A percentile compares a stretch with the other conserved stretches of the same genome.
Conservation (phyloP, 805 yeast genomes). For the Monosporozyma aquatica region DNA sequence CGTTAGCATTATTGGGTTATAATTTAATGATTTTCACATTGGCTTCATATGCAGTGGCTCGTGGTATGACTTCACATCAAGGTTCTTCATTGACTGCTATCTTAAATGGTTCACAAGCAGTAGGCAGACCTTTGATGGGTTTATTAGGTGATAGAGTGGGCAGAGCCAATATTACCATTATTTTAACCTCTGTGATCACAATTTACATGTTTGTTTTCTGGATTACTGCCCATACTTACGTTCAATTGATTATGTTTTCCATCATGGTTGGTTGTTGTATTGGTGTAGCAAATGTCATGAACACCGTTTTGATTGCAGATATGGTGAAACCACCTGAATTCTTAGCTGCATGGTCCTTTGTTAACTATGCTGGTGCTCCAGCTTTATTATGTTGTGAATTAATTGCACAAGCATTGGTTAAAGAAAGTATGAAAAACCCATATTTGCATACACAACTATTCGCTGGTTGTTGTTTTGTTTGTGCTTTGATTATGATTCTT, state of each 20-base stretch:
- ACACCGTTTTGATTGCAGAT: slow-evolving; percentile 35
- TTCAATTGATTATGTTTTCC: slow-evolving; percentile 34
- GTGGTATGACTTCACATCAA: slow-evolving; percentile 37
- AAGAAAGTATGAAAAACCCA: slow-evolving; percentile 30
- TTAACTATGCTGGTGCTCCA: slow-evolving; percentile 27
- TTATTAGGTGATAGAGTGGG: slow-evolving; percentile 37
- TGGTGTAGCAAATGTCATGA: slow-evolving; percentile 39
- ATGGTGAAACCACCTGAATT: slow-evolving; percentile 32
- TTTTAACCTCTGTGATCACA: slow-evolving; percentile 30
- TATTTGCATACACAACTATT: slow-evolving; percentile 51
- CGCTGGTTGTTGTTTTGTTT: slow-evolving; percentile 42
- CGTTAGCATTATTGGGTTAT: slow-evolving; percentile 33
- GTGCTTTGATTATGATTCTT: slow-evolving; percentile 35
- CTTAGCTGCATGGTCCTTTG: slow-evolving; percentile 33
- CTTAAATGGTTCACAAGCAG: slow-evolving; percentile 37
- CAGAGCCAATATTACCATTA: slow-evolving; percentile 37
- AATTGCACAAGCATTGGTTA: slow-evolving; percentile 42
- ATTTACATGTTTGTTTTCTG: slow-evolving; percentile 38
- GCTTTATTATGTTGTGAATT: slow-evolving; percentile 41
- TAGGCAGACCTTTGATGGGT: slow-evolving; percentile 44
- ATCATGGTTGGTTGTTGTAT: slow-evolving; percentile 36
- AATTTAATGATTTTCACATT: slow-evolving; percentile 38
- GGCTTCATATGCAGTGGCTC: slow-evolving; percentile 37
- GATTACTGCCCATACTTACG: slow-evolving; percentile 38
- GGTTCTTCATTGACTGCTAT: slow-evolving; percentile 40